Base-by-base conservation (phyloP, 2,329 filamentous ascomycete species). In the Microsporum canis region DNA sequence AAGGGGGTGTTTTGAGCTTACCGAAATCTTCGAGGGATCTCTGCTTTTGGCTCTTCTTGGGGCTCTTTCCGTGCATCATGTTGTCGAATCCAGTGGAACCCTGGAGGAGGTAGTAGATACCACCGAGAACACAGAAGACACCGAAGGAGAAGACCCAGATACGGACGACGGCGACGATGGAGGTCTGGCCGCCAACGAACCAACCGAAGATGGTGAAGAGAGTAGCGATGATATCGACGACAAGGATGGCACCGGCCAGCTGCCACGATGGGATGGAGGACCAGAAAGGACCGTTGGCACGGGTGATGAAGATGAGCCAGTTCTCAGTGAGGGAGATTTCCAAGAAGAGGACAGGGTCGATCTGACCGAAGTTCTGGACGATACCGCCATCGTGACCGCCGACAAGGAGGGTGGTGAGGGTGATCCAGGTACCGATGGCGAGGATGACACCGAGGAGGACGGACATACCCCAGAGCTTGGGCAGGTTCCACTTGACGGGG, bases 281-380 rank as follows among this genome's bases (percentile, higher is more conserved):
- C 89, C 89, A 95, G 82, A 95, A 92, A 60, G 89, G 89, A 70
- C 90, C 89, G 76, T 91, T 91, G 77, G 89, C 88, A 81, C 91
- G 89, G 66, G 90, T 95, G 78, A 95, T 92, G 80, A 96, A 95
- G 77, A 96, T 96, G 59, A 95, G 83, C 90, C 91, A 95, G 79
- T 95, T 96, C 82, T 95, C 89, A 63, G 90, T 91, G 60, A 95
- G 83, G 10, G 88, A 89, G 74, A 95, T 89, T 78, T 95, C 84
- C 41, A 96, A 85, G 83, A 95, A 95, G 70, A 96, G 77, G 62
- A 95, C 85, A 68, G 86, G 84, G 68, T 95, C 89, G 60, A 88
- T 79, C 72, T 86, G 83, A 82, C 90, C 90, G 69, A 87, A 88
- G 79, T 94, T 92, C 81, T 95, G 88, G 66, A 91, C 88, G 68